Base-by-base conservation (phyloP, 192 early-diverging fungal genomes). In the Linnemannia exigua region DNA sequence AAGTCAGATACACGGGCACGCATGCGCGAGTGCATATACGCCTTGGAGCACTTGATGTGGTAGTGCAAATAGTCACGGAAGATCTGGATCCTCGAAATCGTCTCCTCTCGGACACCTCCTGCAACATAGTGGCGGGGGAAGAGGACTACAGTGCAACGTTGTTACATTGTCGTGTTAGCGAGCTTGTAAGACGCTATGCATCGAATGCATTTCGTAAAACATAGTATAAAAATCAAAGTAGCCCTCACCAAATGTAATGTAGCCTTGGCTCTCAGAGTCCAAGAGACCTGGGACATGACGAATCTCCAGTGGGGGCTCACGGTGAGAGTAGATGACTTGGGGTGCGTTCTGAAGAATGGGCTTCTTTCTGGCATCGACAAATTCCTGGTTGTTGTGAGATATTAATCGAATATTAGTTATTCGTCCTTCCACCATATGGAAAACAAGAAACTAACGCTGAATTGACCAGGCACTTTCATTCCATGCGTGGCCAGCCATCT, bases 1-100 rank as follows among this genome's bases (percentile, higher is more conserved):
- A 99, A 98, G 72, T 96, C 96, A 77, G 94, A 93, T 58, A 99
- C 98, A 50, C 98, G 94, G 67, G 96, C 93, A 67, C 98, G 90
- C 97, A 99, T 98, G 54, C 98, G 94, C 22, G 97, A 97, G 89
- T 99, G 97, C 97, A 99, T 97, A 84, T 99, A 99, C 1, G 98
- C 97, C 91, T 99, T 99, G 67, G 97, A 97, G 72, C 97, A 97
- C 90, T 99, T 99, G 90, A 99, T 98, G 82, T 99, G 98, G 89
- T 98, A 99, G 87, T 99, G 98, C 76, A 99, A 91, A 89, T 98
- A 99, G 90, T 99, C 97, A 52, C 98, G 92, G 95, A 98, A 99
- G 74, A 99, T 92, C 89, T 97, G 98, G 82, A 99, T 97, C 79
- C 96, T 94, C 46, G 98, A 99, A 63, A 99, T 99, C 9, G 96